Percentiles rank a stretch among this genome's conserved stretches.
phyloP scores from a whole-genome alignment of 2,329 filamentous ascomycete species.

The Diaporthe capsici region DNA sequence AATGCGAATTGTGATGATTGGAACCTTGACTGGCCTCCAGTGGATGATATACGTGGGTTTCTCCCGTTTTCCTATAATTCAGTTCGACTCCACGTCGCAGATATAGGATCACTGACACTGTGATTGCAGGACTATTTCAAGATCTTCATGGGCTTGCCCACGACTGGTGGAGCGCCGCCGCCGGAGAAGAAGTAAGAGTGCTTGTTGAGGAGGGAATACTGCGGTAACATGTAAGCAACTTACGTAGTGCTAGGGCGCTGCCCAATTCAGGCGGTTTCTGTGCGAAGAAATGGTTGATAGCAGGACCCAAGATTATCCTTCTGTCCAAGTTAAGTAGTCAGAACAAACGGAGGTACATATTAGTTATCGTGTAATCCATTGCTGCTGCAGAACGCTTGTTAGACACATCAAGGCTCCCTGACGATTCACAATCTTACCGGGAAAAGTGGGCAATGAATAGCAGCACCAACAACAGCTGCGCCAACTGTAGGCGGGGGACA shows the following conservation, averaged over 20 bases:
- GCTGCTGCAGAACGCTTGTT: neutral
- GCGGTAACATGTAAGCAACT: neutral
- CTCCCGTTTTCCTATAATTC: neutral
- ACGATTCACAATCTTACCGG: neutral
- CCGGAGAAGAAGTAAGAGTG: conserved; percentile 63
- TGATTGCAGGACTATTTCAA: conserved; percentile 83
- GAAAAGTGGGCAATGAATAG: neutral
- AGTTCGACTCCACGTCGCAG: neutral
- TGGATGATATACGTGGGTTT: conserved; percentile 90
- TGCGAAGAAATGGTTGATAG: neutral
- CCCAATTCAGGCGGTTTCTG: too few relatives aligned
- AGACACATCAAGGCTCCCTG: neutral
- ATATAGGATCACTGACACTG: conserved; percentile 42
- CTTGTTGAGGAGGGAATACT: too few relatives aligned
- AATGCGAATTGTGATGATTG: conserved; percentile 91
- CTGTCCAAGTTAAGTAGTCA: neutral
- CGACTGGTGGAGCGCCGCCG: conserved; percentile 77
- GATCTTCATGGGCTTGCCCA: conserved; percentile 89
- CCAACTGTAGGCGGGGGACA: neutral
- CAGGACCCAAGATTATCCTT: neutral
- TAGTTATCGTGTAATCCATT: neutral
- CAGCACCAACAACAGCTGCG: neutral
- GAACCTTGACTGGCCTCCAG: conserved; percentile 84
- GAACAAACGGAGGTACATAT: neutral
- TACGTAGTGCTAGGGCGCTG: neutral